Percentiles rank a stretch among this genome's conserved stretches.
These are phyloP conservation scores for Apiospora pterosperma DNA, from an alignment of 2,329 filamentous ascomycete species.

Conservation along the genomic window DNA sequence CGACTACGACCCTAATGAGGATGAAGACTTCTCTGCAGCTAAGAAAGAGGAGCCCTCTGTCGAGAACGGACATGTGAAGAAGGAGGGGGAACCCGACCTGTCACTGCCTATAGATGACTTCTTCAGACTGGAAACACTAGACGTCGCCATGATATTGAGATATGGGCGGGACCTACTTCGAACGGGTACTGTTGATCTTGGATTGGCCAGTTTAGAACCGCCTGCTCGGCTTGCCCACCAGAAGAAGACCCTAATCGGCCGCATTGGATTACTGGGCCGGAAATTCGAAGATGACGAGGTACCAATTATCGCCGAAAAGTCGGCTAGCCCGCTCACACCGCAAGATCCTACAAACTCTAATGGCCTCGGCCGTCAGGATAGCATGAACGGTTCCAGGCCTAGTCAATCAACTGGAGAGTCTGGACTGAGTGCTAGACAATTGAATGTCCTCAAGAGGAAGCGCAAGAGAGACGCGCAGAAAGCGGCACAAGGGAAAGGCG, in stretches of 20 bases:
- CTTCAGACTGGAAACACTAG: constrained; percentile 70
- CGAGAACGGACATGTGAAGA: constrained; percentile 49
- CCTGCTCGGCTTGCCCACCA: constrained; percentile 78
- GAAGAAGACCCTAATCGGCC: constrained; percentile 80
- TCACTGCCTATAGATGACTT: constrained; percentile 53
- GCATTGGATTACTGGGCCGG: constrained; percentile 81
- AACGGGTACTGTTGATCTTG: constrained; percentile 83
- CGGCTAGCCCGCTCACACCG: constrained; percentile 41
- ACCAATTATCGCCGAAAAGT: constrained; percentile 57
- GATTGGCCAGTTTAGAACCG: constrained; percentile 76
- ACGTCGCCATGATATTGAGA: constrained; percentile 76
- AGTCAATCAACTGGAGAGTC: constrained; percentile 56
- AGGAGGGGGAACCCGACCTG: constrained; percentile 56
- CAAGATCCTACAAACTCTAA: constrained; percentile 35
- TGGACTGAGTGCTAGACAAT: constrained; percentile 83
- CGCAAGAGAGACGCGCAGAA: constrained; percentile 86
- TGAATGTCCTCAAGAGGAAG: constrained; percentile 93
- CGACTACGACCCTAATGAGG: constrained; percentile 81
- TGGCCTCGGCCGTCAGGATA: constrained; percentile 33
- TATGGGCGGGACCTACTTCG: constrained; percentile 82
- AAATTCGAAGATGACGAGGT: constrained; percentile 83
- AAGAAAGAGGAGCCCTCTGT: constrained; percentile 41
- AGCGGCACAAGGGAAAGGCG: constrained; percentile 79
- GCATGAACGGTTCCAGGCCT: constrained; percentile 29
- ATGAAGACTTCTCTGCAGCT: constrained; percentile 49